Conservation (phyloP, 2,329 filamentous ascomycete species). For the Fusarium goolgardi region DNA sequence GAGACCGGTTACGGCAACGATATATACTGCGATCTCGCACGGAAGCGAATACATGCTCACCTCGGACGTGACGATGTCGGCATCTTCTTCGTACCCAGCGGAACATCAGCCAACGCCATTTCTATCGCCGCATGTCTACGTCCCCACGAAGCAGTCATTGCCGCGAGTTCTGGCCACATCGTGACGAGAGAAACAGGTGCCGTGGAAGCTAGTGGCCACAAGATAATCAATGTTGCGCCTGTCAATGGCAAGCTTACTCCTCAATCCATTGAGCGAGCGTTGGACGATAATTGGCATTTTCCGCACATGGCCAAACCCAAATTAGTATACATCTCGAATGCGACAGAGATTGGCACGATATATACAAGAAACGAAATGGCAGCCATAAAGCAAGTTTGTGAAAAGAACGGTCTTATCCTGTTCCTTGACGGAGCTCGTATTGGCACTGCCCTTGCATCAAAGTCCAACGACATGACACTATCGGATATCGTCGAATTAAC, state of each 20-base stretch:
- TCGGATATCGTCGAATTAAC: conserved; percentile 59
- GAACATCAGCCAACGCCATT: conserved; percentile 64
- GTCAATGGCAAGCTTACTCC: conserved; percentile 61
- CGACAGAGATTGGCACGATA: conserved; percentile 62
- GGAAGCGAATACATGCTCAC: conserved; percentile 55
- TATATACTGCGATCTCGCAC: conserved; percentile 56
- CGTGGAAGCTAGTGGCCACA: conserved; percentile 63
- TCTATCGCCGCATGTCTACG: conserved; percentile 63
- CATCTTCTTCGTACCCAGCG: conserved; percentile 64
- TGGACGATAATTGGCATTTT: conserved; percentile 62
- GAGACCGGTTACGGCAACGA: conserved; percentile 62
- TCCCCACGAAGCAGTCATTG: conserved; percentile 64
- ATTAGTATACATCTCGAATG: conserved; percentile 64
- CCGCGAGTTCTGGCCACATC: conserved; percentile 62
- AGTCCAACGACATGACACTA: conserved; percentile 57
- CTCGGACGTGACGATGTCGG: conserved; percentile 55
- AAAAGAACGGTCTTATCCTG: conserved; percentile 55
- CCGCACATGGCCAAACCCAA: conserved; percentile 64
- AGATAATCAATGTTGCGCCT: conserved; percentile 61
- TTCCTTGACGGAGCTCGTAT: conserved; percentile 63
- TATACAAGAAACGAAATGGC: conserved; percentile 58
- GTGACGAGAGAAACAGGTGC: conserved; percentile 62
- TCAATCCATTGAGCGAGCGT: conserved; percentile 53
- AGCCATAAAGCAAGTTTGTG: conserved; percentile 58
- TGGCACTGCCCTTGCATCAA: conserved; percentile 56